These are phyloP conservation scores for Geotrichum ghanense DNA, from an alignment of 805 yeast species.

Conservation along the genomic window DNA sequence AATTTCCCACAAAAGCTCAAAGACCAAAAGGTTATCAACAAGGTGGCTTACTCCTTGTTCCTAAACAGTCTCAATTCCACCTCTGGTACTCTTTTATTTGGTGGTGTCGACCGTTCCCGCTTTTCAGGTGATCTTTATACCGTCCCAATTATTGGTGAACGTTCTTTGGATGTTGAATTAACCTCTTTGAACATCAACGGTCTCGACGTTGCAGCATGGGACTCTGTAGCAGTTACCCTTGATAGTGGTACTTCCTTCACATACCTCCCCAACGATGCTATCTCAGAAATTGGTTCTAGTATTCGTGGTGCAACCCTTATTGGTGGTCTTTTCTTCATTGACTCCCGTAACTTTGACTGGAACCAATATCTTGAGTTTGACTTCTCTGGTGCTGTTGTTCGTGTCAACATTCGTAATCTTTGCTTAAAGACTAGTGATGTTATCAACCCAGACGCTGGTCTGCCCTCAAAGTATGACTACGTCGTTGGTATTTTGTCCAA, in stretches of 20 bases:
- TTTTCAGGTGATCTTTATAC: slow-evolving; percentile 31
- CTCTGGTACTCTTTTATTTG: slow-evolving; percentile 29
- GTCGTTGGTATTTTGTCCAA: not conserved
- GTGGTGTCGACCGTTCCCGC: slow-evolving; percentile 39
- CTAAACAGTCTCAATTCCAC: slow-evolving; percentile 30
- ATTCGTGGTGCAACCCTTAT: slow-evolving; percentile 17
- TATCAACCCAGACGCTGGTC: not conserved
- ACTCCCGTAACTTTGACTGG: not conserved
- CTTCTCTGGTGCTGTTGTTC: not conserved
- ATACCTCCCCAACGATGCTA: slow-evolving; percentile 31
- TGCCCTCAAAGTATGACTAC: not conserved
- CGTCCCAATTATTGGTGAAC: slow-evolving; percentile 30
- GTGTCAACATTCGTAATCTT: not conserved
- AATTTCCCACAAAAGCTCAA: slow-evolving; percentile 53
- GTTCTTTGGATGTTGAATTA: slow-evolving; percentile 8
- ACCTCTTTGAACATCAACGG: not conserved
- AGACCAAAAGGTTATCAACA: slow-evolving; percentile 40
- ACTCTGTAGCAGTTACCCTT: slow-evolving; percentile 28
- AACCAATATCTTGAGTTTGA: not conserved
- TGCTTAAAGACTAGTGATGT: not conserved
- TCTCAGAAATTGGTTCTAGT: slow-evolving; percentile 16
- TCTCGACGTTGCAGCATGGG: not conserved
- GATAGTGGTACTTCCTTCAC: slow-evolving; percentile 45
- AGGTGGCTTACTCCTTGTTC: slow-evolving; percentile 50
- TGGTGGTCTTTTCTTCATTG: not conserved